Conservation (phyloP, 768 basidiomycete genomes). For the Daedaleopsis nitida region DNA sequence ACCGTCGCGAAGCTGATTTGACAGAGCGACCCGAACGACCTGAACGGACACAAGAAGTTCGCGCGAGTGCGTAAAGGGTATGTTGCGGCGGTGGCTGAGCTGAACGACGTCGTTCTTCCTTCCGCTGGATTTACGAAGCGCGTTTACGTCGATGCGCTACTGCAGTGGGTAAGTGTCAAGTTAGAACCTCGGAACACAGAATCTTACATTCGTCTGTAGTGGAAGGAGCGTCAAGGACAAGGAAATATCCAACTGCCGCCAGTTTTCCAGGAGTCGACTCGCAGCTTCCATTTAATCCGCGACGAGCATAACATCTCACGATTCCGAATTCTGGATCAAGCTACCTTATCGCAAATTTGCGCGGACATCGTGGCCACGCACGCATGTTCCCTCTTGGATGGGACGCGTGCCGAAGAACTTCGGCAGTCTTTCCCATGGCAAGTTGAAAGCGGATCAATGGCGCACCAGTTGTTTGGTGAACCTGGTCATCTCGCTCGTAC, state of each 20-base stretch:
- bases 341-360: background rate
- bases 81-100: background rate
- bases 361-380: background rate
- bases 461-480: slow-evolving; percentile 34
- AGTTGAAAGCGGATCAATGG: slow-evolving; percentile 41
- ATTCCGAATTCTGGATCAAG: background rate
- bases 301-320: background rate
- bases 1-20: background rate
- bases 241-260: background rate
- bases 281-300: background rate
- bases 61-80: background rate
- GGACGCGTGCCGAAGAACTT: slow-evolving; percentile 33
- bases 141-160: background rate
- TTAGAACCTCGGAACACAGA: background rate
- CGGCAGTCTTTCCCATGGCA: slow-evolving; percentile 33
- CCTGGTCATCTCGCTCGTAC: slow-evolving; percentile 36
- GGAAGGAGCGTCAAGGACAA: background rate
- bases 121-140: background rate
- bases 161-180: background rate
- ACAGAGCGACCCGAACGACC: background rate
- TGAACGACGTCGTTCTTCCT: background rate
- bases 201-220: background rate
- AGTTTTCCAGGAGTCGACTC: background rate
- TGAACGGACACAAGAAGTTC: no score
- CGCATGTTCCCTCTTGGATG: slow-evolving; percentile 34